Conservation (phyloP, 495 filamentous ascomycete species). For the Alectoria sarmentosa region DNA sequence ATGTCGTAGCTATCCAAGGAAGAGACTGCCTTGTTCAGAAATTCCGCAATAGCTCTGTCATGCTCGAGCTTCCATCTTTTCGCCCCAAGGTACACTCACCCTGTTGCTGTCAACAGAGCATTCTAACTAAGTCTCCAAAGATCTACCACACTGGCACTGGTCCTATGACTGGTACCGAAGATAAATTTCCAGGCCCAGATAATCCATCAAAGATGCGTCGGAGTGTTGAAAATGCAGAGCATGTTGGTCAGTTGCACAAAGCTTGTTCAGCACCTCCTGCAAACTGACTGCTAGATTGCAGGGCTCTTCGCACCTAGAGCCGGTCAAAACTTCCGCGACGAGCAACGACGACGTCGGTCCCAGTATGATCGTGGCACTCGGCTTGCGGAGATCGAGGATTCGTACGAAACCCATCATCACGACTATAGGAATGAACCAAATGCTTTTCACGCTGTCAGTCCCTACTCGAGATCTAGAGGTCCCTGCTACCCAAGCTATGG, state of each 20-base stretch:
- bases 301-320: slow-evolving; percentile 67
- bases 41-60: slow-evolving; percentile 93
- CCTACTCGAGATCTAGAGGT: not conserved
- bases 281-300: slow-evolving; percentile 26
- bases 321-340: slow-evolving; percentile 64
- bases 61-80: slow-evolving; percentile 73
- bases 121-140: slow-evolving; percentile 26
- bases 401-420: slow-evolving; percentile 38
- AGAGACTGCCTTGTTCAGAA: slow-evolving; percentile 85
- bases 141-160: slow-evolving; percentile 43
- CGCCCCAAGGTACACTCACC: slow-evolving; percentile 64
- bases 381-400: slow-evolving; percentile 53
- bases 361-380: slow-evolving; percentile 69
- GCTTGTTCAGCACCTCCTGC: not conserved
- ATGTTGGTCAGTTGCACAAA: slow-evolving; percentile 56
- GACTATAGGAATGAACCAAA: slow-evolving; percentile 1
- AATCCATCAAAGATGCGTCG: slow-evolving; percentile 81
- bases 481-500: slow-evolving; percentile 1
- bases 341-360: slow-evolving; percentile 68
- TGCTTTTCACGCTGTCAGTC: not conserved
- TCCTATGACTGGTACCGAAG: slow-evolving; percentile 49
- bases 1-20: slow-evolving; percentile 70
- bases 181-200: slow-evolving; percentile 67
- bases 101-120: not conserved
- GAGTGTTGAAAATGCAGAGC: slow-evolving; percentile 76